A percentile compares a stretch with the other conserved stretches of the same genome.
Conservation (phyloP, 2,329 filamentous ascomycete species). For the Amesomyces nigricolor region DNA sequence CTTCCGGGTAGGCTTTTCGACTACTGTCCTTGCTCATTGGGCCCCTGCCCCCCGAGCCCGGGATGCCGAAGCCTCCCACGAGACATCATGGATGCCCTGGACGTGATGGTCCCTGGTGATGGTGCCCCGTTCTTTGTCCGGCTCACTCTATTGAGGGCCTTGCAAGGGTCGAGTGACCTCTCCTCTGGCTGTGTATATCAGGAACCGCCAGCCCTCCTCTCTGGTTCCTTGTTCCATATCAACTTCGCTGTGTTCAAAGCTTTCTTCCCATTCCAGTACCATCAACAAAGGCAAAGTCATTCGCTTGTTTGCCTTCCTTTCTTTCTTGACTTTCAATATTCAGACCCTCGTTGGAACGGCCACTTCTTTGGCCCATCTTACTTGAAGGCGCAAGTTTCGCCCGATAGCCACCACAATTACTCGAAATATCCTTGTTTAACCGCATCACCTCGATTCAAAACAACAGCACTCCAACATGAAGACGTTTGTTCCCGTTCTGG, state of each 20-base stretch:
- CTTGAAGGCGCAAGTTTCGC: conserved; percentile 20
- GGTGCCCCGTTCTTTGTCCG: conserved; percentile 3
- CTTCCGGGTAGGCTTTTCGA: background rate
- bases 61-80: background rate
- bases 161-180: background rate
- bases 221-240: conserved; percentile 13
- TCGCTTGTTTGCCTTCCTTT: conserved; percentile 48
- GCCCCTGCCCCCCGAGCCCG: background rate
- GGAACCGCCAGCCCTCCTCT: conserved; percentile 11
- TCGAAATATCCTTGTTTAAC: conserved; percentile 13
- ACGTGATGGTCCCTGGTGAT: background rate
- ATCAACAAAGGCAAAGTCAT: conserved; percentile 45
- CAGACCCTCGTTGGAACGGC: conserved; percentile 23
- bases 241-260: conserved; percentile 24
- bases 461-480: conserved; percentile 42
- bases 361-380: background rate
- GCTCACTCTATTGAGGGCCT: background rate
- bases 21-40: conserved; percentile 7
- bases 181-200: conserved; percentile 21
- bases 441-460: conserved; percentile 9
- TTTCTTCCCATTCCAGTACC: conserved; percentile 19
- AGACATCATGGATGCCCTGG: background rate
- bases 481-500: conserved; percentile 43
- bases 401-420: conserved; percentile 9
- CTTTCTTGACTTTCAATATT: conserved; percentile 30